phyloP scores from a whole-genome alignment of 257 asterid species.

The Solanum virginianum region DNA sequence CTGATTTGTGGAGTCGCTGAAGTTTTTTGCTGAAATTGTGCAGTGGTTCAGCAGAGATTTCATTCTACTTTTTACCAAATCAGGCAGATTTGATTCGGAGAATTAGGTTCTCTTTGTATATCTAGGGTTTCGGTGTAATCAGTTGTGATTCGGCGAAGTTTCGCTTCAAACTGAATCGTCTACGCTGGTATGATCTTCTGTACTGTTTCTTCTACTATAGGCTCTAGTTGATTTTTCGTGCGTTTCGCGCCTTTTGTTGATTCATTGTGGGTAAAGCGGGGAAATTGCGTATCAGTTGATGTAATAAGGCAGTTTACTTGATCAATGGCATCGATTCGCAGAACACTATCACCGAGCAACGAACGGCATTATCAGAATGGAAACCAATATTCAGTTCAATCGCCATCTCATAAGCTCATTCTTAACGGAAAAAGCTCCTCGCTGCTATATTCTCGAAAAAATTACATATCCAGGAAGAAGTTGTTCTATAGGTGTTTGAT shows the following conservation, averaged over 20 bases:
- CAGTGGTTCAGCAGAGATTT: neutral
- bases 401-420: conserved; percentile 58
- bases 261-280: neutral
- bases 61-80: neutral
- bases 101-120: neutral
- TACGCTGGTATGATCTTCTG: neutral
- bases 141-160: neutral
- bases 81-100: neutral
- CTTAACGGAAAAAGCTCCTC: conserved; percentile 39
- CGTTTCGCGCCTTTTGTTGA: neutral
- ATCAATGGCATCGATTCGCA: conserved; percentile 86
- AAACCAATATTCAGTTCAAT: conserved; percentile 21
- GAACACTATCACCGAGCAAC: conserved; percentile 70
- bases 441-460: conserved; percentile 41
- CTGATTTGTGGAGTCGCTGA: neutral
- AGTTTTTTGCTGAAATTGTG: neutral
- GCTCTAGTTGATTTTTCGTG: neutral
- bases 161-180: neutral
- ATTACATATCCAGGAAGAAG: conserved; percentile 40
- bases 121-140: neutral
- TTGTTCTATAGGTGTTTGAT: conserved; percentile 49
- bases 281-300: neutral
- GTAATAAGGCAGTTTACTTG: neutral
- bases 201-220: neutral
- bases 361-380: conserved; percentile 69